Conservation (phyloP, 768 basidiomycete genomes). For the Tylopilus vinaceipallidus region DNA sequence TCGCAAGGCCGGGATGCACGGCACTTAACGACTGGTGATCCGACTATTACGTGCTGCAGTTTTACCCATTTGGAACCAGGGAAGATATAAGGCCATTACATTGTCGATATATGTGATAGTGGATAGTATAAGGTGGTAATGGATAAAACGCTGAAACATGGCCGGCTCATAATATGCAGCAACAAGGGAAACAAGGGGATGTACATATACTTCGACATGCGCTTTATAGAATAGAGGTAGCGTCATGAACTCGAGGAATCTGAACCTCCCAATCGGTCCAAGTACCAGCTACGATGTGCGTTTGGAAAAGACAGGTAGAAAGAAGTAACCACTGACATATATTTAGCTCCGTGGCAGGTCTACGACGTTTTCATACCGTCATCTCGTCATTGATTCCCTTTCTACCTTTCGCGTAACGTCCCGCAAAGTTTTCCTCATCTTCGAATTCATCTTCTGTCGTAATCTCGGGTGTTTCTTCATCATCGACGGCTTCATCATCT, state of each 20-base stretch:
- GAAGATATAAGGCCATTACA: slow-evolving; percentile 22
- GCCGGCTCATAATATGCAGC: slow-evolving; percentile 7
- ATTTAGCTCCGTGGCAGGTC: slow-evolving; percentile 6
- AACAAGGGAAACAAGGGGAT: slow-evolving; percentile 4
- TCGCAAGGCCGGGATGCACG: slow-evolving; percentile 65
- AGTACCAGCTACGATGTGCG: slow-evolving; percentile 9
- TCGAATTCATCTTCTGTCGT: slow-evolving; percentile 79
- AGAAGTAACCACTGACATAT: slow-evolving; percentile 12
- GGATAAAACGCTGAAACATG: slow-evolving; percentile 4
- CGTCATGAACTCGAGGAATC: slow-evolving; percentile 8
- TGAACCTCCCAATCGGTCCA: slow-evolving; percentile 23
- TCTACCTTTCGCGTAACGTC: slow-evolving; percentile 66
- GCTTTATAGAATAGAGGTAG: slow-evolving; percentile 3
- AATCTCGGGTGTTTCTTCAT: slow-evolving; percentile 46
- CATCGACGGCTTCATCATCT: slow-evolving; percentile 47
- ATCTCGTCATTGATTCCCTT: slow-evolving; percentile 39
- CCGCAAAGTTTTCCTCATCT: slow-evolving; percentile 59
- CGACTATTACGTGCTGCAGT: not conserved
- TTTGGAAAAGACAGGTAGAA: slow-evolving; percentile 3
- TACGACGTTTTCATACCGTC: slow-evolving; percentile 26
- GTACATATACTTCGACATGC: slow-evolving; percentile 5
- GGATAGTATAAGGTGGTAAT: slow-evolving; percentile 21
- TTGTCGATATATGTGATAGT: slow-evolving; percentile 26
- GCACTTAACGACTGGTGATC: slow-evolving; percentile 70
- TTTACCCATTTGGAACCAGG: not conserved